Evolutionary conservation across 2,329 filamentous ascomycete species (phyloP).

Genomic region (Graphilbum fragrans): DNA sequence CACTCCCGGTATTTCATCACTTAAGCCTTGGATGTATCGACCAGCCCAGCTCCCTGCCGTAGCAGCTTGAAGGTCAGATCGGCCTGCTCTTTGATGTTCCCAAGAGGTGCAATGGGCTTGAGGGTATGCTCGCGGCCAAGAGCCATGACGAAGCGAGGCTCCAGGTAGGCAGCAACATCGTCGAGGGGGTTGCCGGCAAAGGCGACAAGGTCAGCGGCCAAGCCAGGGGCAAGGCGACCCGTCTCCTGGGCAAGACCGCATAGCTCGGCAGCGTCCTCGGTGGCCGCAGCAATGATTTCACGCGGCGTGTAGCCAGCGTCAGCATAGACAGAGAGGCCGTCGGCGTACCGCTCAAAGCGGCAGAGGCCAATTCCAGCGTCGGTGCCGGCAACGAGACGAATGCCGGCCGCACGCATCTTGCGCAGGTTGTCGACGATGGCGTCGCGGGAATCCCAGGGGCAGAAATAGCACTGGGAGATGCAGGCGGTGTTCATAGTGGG

Average conservation of each 20-base stretch:
- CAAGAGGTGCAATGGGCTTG: conserved; percentile 1
- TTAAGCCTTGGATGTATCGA: no score
- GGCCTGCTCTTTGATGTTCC: conserved; percentile 5
- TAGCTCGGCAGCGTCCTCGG: conserved; percentile 4
- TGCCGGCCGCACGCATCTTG: conserved; percentile 5
- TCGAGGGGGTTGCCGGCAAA: conserved; percentile 7
- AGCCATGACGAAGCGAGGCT: conserved; percentile 6
- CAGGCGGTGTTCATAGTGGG: conserved; percentile 12
- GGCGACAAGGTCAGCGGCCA: conserved; percentile 6
- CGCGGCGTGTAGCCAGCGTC: conserved; percentile 7
- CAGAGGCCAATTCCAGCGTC: conserved; percentile 6
- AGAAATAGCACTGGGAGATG: conserved; percentile 8
- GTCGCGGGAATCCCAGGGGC: conserved; percentile 7
- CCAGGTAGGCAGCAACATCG: conserved; percentile 1
- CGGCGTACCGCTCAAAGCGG: conserved; percentile 9
- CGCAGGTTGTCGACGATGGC: conserved; percentile 5
- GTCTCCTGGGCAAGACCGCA: conserved; percentile 6
- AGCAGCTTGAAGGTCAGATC: conserved; percentile 3
- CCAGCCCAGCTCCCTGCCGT: conserved; percentile 1
- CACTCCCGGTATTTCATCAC: no score
- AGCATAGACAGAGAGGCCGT: conserved; percentile 5
- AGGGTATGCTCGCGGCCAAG: conserved; percentile 2
- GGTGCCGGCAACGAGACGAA: conserved; percentile 5
- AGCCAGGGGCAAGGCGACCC: conserved; percentile 4
- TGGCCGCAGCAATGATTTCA: conserved; percentile 6